phyloP scores from a whole-genome alignment of 2,329 filamentous ascomycete genomes.

The Dryadomyces quercus-mongolicae region DNA sequence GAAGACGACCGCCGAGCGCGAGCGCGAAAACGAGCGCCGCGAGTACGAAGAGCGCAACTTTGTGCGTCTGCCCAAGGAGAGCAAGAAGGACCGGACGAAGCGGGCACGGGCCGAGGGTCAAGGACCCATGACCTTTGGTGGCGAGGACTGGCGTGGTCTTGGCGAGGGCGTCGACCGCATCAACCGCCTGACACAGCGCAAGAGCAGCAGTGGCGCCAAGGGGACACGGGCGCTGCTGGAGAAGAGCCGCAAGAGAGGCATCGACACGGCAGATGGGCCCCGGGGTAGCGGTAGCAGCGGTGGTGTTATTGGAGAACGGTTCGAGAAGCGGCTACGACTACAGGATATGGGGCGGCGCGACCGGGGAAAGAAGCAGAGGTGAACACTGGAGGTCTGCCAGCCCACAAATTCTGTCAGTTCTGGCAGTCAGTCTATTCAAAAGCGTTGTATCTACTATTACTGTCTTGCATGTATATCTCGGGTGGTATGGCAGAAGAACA shows the following conservation, averaged over 20 bases:
- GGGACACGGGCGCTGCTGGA: constrained; percentile 55
- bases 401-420: too few relatives aligned
- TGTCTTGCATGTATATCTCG: too few relatives aligned
- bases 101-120: constrained; percentile 39
- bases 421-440: too few relatives aligned
- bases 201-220: constrained; percentile 37
- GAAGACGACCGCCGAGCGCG: constrained; percentile 66
- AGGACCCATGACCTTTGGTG: constrained; percentile 60
- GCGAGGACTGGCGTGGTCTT: constrained; percentile 84
- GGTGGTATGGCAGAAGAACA: too few relatives aligned
- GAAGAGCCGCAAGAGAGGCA: constrained; percentile 72
- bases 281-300: constrained; percentile 45
- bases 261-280: constrained; percentile 56
- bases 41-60: constrained; percentile 93
- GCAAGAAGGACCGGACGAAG: constrained; percentile 74
- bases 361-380: constrained; percentile 24
- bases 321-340: constrained; percentile 56
- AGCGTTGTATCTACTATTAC: too few relatives aligned
- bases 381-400: too few relatives aligned
- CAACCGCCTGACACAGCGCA: constrained; percentile 65
- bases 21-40: constrained; percentile 63
- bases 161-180: constrained; percentile 81
- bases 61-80: constrained; percentile 69
- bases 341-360: constrained; percentile 33
- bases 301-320: constrained; percentile 58